Evolutionary conservation across 495 filamentous ascomycete species (phyloP).

Genomic region (Lasiosphaeria miniovina): DNA sequence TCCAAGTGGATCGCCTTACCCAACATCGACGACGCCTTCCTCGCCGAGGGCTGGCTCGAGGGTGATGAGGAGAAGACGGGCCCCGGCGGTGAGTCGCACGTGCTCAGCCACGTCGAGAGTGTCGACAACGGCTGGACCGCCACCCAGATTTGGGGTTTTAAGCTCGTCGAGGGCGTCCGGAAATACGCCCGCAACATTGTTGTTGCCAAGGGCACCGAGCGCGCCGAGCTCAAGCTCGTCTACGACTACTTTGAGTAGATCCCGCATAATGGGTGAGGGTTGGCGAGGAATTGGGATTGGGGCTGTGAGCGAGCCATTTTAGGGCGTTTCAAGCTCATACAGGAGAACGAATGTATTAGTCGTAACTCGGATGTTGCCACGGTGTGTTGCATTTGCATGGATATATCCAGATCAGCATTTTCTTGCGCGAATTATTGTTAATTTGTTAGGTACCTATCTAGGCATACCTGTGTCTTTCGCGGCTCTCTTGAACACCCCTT

Average conservation of each 20-base stretch:
- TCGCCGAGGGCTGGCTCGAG: conserved; percentile 52
- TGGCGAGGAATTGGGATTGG: too few species aligned
- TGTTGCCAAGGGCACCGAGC: conserved; percentile 60
- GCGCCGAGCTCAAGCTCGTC: conserved; percentile 64
- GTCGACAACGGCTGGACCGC: conserved; percentile 57
- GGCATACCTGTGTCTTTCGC: too few species aligned
- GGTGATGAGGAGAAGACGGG: conserved; percentile 49
- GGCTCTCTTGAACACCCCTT: too few species aligned
- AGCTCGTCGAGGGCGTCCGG: conserved; percentile 53
- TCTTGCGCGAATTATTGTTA: too few species aligned
- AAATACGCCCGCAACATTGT: conserved; percentile 65
- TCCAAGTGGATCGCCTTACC: conserved; percentile 47
- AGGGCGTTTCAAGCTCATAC: too few species aligned
- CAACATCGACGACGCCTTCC: conserved; percentile 42
- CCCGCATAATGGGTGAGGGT: too few species aligned
- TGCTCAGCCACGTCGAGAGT: conserved; percentile 56
- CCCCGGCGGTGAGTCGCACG: conserved; percentile 42
- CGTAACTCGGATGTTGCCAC: too few species aligned
- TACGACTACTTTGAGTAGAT: conserved; percentile 58
- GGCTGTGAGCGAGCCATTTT: too few species aligned
- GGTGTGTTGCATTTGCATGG: too few species aligned
- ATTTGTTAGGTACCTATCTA: too few species aligned
- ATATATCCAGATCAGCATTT: too few species aligned
- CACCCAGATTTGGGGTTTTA: conserved; percentile 56
- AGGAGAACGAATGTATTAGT: too few species aligned